phyloP scores from a whole-genome alignment of 1,284 basidiomycete species.

The Leccinum griseonigrum region DNA sequence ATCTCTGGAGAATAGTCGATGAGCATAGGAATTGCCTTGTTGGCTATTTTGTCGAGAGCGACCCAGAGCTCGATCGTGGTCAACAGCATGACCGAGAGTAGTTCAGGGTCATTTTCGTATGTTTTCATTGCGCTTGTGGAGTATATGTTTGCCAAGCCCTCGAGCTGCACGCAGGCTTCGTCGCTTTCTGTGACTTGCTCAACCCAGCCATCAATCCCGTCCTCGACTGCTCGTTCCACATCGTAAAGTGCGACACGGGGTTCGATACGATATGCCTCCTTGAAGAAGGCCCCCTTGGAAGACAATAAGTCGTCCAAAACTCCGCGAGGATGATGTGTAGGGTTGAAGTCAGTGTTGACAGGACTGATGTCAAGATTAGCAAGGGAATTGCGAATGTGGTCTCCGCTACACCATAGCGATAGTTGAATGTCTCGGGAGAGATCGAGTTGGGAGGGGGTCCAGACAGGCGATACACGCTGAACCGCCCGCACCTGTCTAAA shows the following conservation, averaged over 20 bases:
- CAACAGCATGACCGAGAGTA: background rate
- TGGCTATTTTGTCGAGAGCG: background rate
- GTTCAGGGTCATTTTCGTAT: background rate
- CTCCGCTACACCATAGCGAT: slow-evolving; percentile 26
- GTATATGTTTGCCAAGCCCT: background rate
- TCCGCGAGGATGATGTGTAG: slow-evolving; percentile 3
- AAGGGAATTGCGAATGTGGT: slow-evolving; percentile 25
- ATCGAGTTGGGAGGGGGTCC: slow-evolving; percentile 12
- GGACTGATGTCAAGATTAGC: background rate
- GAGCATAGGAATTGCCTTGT: background rate
- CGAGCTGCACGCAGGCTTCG: background rate
- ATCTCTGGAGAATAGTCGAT: background rate
- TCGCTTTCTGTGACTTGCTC: background rate
- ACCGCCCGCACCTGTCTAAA: slow-evolving; percentile 14
- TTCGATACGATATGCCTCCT: slow-evolving; percentile 7
- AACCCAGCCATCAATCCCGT: background rate
- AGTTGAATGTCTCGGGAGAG: slow-evolving; percentile 27
- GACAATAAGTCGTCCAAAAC: slow-evolving; percentile 1
- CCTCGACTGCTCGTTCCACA: background rate
- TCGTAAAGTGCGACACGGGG: background rate
- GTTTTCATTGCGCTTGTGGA: background rate
- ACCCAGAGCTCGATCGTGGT: background rate
- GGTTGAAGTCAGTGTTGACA: slow-evolving; percentile 12
- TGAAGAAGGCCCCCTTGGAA: slow-evolving; percentile 5
- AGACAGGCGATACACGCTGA: slow-evolving; percentile 23